Base-by-base conservation (phyloP, 2,329 filamentous ascomycete genomes). In the Xenoacremonium recifei region DNA sequence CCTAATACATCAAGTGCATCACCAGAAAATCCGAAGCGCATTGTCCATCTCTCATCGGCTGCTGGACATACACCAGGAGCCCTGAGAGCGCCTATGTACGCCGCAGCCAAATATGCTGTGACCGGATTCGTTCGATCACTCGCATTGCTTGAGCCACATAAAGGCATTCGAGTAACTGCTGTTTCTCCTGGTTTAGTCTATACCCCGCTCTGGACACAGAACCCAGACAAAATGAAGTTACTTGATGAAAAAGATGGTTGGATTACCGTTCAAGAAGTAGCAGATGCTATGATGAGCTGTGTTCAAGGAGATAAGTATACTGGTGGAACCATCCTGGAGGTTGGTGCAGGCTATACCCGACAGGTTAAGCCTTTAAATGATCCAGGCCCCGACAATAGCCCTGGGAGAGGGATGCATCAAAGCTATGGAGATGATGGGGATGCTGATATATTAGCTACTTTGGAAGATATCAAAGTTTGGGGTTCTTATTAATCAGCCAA, bases 191-290 rank as follows among this genome's bases (percentile, higher is more conserved):
- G 69, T 0, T 38, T 72, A 1, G 66, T 75, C 1, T 52, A 58
- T 7, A 75, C 73, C 2, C 72, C 72, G 3, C 45, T 76, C 3
- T 73, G 71, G 68, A 66, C 58, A 0, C 70, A 74, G 3, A 46
- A 71, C 25, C 65, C 68, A 0, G 70, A 73, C 47, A 75, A 72
- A 46, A 43, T 72, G 15, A 51, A 53, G 11, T 60, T 60, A 27
- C 44, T 75, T 1, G 58, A 70, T 6, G 44, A 42, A 3, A 43
- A 53, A 17, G 68, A 71, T 40, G 58, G 44, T 0, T 74, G 70
- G 69, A 63, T 71, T 1, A 67, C 65, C 0, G 65, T 70, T 0
- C 48, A 66, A 2, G 66, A 67, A 31, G 69, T 73, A 0, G 72
- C 72, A 2, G 48, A 64, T 23, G 69, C 63, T 0, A 75, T 76